Percentiles rank a stretch among this genome's conserved stretches.
Evolutionary conservation across 2,329 filamentous ascomycete species (phyloP).

Genomic region (Macroventuria anomochaeta): DNA sequence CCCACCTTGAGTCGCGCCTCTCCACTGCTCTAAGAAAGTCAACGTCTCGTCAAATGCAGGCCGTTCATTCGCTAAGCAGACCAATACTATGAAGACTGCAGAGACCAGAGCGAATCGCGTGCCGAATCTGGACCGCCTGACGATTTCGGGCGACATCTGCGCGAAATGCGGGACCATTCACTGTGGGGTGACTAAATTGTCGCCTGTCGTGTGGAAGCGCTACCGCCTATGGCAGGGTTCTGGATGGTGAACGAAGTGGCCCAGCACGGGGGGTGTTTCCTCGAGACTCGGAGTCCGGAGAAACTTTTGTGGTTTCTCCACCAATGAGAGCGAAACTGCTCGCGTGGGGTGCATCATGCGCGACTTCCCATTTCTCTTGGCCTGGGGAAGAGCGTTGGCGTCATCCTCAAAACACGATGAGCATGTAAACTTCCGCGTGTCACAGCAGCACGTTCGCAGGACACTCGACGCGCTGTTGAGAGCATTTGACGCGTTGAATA

Average conservation of each 20-base stretch:
- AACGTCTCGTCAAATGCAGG: conserved; percentile 28
- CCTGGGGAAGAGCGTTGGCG: conserved; percentile 39
- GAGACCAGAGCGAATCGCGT: conserved; percentile 31
- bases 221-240: conserved; percentile 30
- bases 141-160: conserved; percentile 39
- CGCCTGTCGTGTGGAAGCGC: conserved; percentile 27
- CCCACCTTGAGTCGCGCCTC: conserved; percentile 36
- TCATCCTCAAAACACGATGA: conserved; percentile 16
- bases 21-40: conserved; percentile 32
- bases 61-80: conserved; percentile 36
- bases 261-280: conserved; percentile 23
- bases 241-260: conserved; percentile 33
- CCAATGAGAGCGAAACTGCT: conserved; percentile 28
- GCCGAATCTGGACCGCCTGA: conserved; percentile 35
- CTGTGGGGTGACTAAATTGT: conserved; percentile 47
- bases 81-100: conserved; percentile 23
- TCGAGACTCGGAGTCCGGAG: conserved; percentile 24
- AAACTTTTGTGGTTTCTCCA: conserved; percentile 33
- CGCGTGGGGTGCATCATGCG: conserved; percentile 38
- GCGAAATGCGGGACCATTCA: conserved; percentile 43
- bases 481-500: conserved; percentile 1
- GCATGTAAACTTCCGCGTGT: conserved; percentile 8
- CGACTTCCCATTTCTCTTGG: conserved; percentile 33
- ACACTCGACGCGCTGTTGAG: neutral
- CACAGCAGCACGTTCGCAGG: conserved; percentile 8